Evolutionary conservation across 352 stramenopile genomes (phyloP), one percentile per base, ranked within the genome.

Genomic region (Pythium monospermum): DNA sequence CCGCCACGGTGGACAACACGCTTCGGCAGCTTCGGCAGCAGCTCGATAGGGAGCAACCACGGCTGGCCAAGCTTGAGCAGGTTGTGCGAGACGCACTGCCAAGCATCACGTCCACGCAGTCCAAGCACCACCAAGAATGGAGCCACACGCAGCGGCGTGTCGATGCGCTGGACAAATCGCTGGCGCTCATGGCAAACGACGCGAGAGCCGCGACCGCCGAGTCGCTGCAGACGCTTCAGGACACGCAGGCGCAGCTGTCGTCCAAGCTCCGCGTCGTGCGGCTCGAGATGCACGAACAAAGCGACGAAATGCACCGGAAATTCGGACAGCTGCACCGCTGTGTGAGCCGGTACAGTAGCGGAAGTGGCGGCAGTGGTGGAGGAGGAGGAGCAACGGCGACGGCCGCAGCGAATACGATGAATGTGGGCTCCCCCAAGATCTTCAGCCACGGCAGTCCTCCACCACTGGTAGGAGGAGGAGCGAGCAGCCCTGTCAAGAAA

Each of bases 261-360:
- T 35, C 67, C 22, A 80, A 77, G 37, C 39, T 83, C 10, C 69
- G 80, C 40, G 59, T 83, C 27, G n/a, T 73, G 10, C 55, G 67
- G 3, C 26, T 72, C 2, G 72, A 83, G 43, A 39, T 76, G 6
- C 68, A 76, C 30, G 64, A 74, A 30, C 55, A 67, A 19, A 49
- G 15, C 4, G 60, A 75, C 11, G 57, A 60, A 11, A 49, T 49
- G 4, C 47, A 69, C 25, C 61, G 62, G 2, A 59, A 66, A 15
- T 44, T 73, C 18, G 57, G 68, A 30, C 67, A 80, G 10, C 35
- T 78, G 11, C 25, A 53, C 4, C 71, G 73, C 13, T 35, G 55
- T 13, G 35, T 71, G 15, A 68, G 58, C 27, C 21, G 46, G 2
- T 36, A 28, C n/a, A n/a, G n/a, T n/a, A n/a, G n/a, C n/a, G n/a